Percentiles rank a stretch among this genome's conserved stretches.
Evolutionary conservation across 768 basidiomycete species (phyloP).

Genomic region (Pleurotus platypus): DNA sequence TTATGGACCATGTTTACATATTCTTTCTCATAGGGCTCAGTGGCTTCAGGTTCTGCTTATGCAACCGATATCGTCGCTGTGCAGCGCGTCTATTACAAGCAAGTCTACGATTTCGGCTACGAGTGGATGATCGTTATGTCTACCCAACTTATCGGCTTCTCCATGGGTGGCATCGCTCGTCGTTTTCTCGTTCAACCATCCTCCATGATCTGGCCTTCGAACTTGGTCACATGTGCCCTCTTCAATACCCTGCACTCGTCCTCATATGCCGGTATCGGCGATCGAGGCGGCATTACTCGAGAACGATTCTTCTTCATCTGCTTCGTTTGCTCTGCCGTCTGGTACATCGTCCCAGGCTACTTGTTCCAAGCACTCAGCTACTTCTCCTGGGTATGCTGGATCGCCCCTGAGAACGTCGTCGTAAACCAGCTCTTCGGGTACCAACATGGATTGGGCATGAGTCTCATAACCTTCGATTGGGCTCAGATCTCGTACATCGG

Average conservation of each 20-base stretch:
- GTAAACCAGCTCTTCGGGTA: constrained; percentile 45
- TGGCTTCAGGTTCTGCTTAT: constrained; percentile 60
- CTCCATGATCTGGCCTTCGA: constrained; percentile 65
- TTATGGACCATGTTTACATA: neutral
- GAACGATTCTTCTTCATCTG: constrained; percentile 68
- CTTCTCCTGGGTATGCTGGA: constrained; percentile 61
- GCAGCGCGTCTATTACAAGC: constrained; percentile 62
- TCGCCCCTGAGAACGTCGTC: constrained; percentile 42
- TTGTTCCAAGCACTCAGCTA: constrained; percentile 49
- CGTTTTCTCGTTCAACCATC: constrained; percentile 72
- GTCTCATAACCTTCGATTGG: constrained; percentile 49
- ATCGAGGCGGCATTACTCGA: constrained; percentile 57
- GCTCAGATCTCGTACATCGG: constrained; percentile 60
- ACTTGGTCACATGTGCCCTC: constrained; percentile 65
- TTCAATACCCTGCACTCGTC: constrained; percentile 79
- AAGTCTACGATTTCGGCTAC: constrained; percentile 57
- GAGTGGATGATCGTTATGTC: constrained; percentile 73
- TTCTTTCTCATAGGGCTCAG: constrained; percentile 36
- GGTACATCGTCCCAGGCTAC: constrained; percentile 48
- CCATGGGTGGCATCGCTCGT: constrained; percentile 66
- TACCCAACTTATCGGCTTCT: constrained; percentile 71
- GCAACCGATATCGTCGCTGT: constrained; percentile 72
- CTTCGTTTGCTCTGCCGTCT: constrained; percentile 51
- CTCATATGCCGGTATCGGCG: constrained; percentile 59
- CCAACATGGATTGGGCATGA: constrained; percentile 48